Base-by-base conservation (phyloP, 306 rosid genomes). In the Glycine tomentella region DNA sequence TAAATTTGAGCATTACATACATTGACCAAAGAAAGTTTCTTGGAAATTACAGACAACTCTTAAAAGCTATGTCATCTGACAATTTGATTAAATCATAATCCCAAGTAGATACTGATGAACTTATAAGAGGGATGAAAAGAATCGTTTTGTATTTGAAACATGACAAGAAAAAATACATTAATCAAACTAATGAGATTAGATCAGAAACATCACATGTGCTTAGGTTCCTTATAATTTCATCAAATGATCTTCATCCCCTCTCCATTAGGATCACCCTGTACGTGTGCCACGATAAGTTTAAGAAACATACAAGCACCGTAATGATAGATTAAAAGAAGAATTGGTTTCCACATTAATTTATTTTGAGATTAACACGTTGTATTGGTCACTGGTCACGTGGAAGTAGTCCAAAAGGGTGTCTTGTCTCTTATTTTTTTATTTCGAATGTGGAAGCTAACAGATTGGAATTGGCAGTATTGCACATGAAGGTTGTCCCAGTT, bases 161-260 rank as follows among this genome's bases (percentile, higher is more conserved):
- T 58, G 80, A 83, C 40, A 79, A 20, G 46, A 42, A 42, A 40
- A 42, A 73, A 11, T 65, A 20, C 55, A 53, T 74, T 48, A 76
- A 80, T 53, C 55, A 80, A 72, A 72, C 59, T 31, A 36, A 69
- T 77, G 85, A 81, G 84, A 74, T 88, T 68, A 82, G 89, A 84
- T 86, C 83, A 87, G 85, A 78, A 72, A 86, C 87, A 76, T 76
- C 0, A 62, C 90, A 87, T 83, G 89, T 89, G 92, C 85, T 79
- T 78, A 68, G 88, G 82, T 84, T 80, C 81, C 83, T 78, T 78
- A 67, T 61, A 55, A 78, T 75, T 76, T 77, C 9, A 48, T 77
- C 50, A 50, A 84, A 31, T 20, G 66, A 25, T 59, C 38, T 75
- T 38, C 53, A 83, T 82, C 52, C 82, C 38, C 61, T 67, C 49